Evolutionary conservation across 345 rosid species (phyloP).

Genomic region (Eucalyptus curtisii): DNA sequence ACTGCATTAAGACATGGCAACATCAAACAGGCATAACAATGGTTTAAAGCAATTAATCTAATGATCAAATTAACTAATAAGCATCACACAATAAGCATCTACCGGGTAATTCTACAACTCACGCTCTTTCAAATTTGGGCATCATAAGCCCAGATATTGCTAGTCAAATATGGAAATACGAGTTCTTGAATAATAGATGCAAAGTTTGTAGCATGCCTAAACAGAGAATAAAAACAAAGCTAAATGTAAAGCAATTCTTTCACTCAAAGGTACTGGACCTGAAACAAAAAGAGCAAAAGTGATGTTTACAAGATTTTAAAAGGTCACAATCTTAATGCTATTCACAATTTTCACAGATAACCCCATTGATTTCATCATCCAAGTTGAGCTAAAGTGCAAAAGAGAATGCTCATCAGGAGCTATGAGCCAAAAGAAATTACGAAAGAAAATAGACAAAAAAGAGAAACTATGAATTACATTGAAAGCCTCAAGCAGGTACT

Average conservation of each 20-base stretch:
- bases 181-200: background rate
- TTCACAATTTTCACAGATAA: background rate
- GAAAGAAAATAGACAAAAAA: background rate
- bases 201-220: background rate
- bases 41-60: background rate
- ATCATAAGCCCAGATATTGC: background rate
- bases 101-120: background rate
- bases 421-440: background rate
- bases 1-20: constrained; percentile 8
- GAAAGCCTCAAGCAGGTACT: background rate
- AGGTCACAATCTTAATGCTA: background rate
- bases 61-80: background rate
- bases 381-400: background rate
- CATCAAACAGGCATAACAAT: background rate
- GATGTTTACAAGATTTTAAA: background rate
- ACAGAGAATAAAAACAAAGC: background rate
- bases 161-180: background rate
- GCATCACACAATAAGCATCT: background rate
- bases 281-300: background rate
- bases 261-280: background rate
- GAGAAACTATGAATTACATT: background rate
- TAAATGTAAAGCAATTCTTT: background rate
- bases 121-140: background rate
- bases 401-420: background rate
- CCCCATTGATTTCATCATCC: background rate